Evolutionary conservation across 306 rosid species (phyloP), one percentile per base, ranked within the genome.

Genomic region (Fagus sylvatica): DNA sequence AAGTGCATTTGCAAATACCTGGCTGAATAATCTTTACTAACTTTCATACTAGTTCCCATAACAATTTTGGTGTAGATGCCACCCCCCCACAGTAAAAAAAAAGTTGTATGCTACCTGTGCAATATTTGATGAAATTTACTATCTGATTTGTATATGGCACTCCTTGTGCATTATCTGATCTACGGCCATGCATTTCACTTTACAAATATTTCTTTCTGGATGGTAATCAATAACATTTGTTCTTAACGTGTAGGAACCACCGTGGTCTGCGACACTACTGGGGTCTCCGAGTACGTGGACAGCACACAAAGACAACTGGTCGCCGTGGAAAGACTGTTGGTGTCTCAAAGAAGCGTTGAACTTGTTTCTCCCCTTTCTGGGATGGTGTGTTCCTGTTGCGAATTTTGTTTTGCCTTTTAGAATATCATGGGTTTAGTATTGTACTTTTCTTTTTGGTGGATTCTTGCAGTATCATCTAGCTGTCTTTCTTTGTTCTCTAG

Each of bases 271-370:
- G 99, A 81, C 99, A 93, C 69, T 95, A 95, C 94, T 95, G 98
- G 99, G 98, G 99, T 67, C 99, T 95, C 17, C 97, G 98, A 3
- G 98, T 95, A n/a, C 99, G 99, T 54, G 99, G 99, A 32, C 99
- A 95, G 91, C 99, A 95, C 83, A 95, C 99, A 71, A 95, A 95
- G 90, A 95, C 99, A 28, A 95, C 99, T 1, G 99, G 99, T 13
- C 96, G 99, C 60, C 86, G 99, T 61, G 99, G 99, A 7, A 95
- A 95, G 81, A 95, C 99, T 75, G 99, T 93, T 71, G 98, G 99
- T 93, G 99, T 95, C 72, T 95, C 99, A 17, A 95, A 95, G 92
- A 95, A 95, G 90, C 99, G 98, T 73, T 91, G 78, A 86, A 67
- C 54, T 61, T 65, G 72, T 39, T 65, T 39, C 51, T 4, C 48